Evolutionary conservation across 2,329 filamentous ascomycete genomes (phyloP).

Genomic region (Tolypocladium tundrense): DNA sequence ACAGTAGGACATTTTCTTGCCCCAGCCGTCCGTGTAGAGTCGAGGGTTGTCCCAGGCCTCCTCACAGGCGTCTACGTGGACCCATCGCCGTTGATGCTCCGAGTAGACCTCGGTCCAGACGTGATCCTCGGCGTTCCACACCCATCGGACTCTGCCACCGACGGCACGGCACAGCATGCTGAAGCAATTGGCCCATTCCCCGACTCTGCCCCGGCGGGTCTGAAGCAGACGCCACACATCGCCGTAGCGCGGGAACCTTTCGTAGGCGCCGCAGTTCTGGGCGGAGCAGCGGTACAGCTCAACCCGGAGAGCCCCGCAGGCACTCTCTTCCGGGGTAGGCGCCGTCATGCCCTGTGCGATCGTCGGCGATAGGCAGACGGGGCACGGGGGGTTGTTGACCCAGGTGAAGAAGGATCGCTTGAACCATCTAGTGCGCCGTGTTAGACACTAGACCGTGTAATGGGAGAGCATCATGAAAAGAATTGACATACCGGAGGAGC

Average conservation of each 20-base stretch:
- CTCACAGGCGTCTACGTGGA: slow-evolving; percentile 94
- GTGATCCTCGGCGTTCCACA: slow-evolving; percentile 96
- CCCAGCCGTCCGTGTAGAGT: slow-evolving; percentile 90
- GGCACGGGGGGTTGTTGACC: slow-evolving; percentile 90
- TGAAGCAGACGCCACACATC: slow-evolving; percentile 90
- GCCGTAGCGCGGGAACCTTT: slow-evolving; percentile 88
- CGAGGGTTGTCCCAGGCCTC: slow-evolving; percentile 91
- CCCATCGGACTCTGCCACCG: slow-evolving; percentile 85
- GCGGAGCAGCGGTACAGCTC: slow-evolving; percentile 85
- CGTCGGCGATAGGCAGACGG: slow-evolving; percentile 71
- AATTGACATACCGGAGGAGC: slow-evolving; percentile 58
- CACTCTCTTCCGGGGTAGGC: slow-evolving; percentile 80
- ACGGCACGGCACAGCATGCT: slow-evolving; percentile 95
- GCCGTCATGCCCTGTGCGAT: slow-evolving; percentile 73
- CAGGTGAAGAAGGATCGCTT: slow-evolving; percentile 90
- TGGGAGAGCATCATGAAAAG: background rate
- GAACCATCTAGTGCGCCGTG: slow-evolving; percentile 56
- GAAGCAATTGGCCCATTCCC: slow-evolving; percentile 98
- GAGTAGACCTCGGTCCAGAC: slow-evolving; percentile 98
- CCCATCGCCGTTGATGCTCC: slow-evolving; percentile 83
- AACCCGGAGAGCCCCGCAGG: slow-evolving; percentile 75
- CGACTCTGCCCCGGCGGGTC: slow-evolving; percentile 74
- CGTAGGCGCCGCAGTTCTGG: slow-evolving; percentile 62
- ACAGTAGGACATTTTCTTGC: slow-evolving; percentile 93
- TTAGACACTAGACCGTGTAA: slow-evolving; percentile 7